Conservation (phyloP, 495 filamentous ascomycete genomes). For the Cercophora sp. region DNA sequence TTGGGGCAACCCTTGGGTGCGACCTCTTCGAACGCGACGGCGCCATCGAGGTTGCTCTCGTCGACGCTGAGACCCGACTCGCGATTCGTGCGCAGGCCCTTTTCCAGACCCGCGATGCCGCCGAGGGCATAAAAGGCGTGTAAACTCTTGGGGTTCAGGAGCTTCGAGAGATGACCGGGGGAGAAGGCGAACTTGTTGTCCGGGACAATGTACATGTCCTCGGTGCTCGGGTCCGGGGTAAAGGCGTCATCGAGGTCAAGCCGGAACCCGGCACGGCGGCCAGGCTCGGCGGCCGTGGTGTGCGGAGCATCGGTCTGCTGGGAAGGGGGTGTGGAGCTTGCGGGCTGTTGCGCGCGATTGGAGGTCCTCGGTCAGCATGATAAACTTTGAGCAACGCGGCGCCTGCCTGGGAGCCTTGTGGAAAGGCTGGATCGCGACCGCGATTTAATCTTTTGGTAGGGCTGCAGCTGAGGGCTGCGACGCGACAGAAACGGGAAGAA, state of each 20-base stretch:
- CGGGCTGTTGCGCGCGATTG: too few relatives aligned
- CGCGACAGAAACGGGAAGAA: neutral
- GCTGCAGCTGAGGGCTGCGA: neutral
- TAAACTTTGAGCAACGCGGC: too few relatives aligned
- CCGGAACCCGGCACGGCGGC: constrained; percentile 19
- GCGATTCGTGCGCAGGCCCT: constrained; percentile 62
- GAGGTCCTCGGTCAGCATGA: too few relatives aligned
- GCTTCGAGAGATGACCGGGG: constrained; percentile 66
- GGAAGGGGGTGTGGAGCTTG: constrained; percentile 18
- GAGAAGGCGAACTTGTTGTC: constrained; percentile 68
- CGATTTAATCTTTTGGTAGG: too few relatives aligned
- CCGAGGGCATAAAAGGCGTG: constrained; percentile 66
- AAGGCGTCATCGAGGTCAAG: constrained; percentile 52
- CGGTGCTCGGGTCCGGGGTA: constrained; percentile 60
- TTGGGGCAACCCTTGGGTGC: constrained; percentile 31
- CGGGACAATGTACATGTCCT: constrained; percentile 56
- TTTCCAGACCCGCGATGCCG: constrained; percentile 63
- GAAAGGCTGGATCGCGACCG: too few relatives aligned
- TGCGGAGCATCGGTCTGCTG: constrained; percentile 2
- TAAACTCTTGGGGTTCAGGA: constrained; percentile 68
- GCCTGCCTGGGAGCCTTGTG: too few relatives aligned
- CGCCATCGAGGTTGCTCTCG: constrained; percentile 54
- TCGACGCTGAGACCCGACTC: constrained; percentile 61
- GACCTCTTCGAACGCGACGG: constrained; percentile 56
- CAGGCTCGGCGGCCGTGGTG: neutral